Evolutionary conservation across 305 asterid genomes (phyloP).

Genomic region (Fraxinus platypoda): DNA sequence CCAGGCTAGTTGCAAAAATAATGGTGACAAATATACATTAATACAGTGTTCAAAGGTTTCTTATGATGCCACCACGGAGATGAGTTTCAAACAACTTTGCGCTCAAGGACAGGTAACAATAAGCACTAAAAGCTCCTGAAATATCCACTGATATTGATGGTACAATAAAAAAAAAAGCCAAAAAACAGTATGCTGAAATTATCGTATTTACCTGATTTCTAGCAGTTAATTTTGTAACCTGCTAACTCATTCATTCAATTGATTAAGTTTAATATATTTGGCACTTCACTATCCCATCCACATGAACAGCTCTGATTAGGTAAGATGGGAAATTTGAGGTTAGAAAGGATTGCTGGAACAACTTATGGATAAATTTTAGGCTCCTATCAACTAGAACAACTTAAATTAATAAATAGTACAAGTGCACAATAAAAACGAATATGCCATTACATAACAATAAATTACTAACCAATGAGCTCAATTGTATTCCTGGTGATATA

Average conservation of each 20-base stretch:
- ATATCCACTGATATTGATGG: not conserved
- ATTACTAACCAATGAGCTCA: constrained; percentile 60
- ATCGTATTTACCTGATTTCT: constrained; percentile 1
- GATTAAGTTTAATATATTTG: constrained; percentile 2
- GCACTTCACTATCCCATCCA: constrained; percentile 8
- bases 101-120: not conserved
- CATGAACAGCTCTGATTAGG: not conserved
- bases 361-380: constrained; percentile 1
- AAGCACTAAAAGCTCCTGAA: not conserved
- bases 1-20: not conserved
- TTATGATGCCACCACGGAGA: not conserved
- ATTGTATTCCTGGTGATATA: constrained; percentile 62
- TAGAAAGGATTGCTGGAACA: constrained; percentile 6
- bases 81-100: not conserved
- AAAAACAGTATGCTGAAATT: not conserved
- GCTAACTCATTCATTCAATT: not conserved
- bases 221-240: not conserved
- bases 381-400: not conserved
- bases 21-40: not conserved
- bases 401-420: not conserved
- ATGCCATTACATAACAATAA: constrained; percentile 10
- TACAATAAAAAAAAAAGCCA: not conserved
- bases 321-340: constrained; percentile 8
- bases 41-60: not conserved
- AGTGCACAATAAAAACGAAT: not conserved